phyloP scores from a whole-genome alignment of 129 eudicot genomes.

The Escallonia rubra region DNA sequence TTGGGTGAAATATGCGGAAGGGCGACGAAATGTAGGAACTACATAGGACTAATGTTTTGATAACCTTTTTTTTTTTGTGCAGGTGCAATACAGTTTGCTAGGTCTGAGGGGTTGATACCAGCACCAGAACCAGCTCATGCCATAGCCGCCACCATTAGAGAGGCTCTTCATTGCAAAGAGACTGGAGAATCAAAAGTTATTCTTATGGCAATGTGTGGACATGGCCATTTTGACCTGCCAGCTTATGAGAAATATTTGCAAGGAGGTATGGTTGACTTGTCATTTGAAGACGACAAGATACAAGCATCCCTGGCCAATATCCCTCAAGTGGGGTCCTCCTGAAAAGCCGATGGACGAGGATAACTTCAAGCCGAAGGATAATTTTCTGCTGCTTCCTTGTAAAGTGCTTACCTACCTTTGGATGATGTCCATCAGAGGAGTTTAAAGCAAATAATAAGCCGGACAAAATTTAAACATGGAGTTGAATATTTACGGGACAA shows the following conservation, averaged over 20 bases:
- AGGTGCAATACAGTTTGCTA: slow-evolving; percentile 91
- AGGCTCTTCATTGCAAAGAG: slow-evolving; percentile 89
- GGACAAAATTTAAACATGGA: no score
- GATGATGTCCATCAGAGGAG: no score
- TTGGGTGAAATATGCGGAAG: background rate
- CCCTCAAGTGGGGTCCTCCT: slow-evolving; percentile 30
- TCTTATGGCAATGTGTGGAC: slow-evolving; percentile 94
- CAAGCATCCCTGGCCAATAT: slow-evolving; percentile 64
- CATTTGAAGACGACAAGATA: slow-evolving; percentile 64
- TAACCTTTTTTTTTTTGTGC: slow-evolving; percentile 3
- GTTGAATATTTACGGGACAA: no score
- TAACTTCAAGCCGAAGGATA: no score
- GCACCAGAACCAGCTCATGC: slow-evolving; percentile 99
- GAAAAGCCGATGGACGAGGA: background rate
- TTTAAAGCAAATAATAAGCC: no score
- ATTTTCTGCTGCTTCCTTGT: no score
- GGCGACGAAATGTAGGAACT: background rate
- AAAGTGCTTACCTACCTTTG: no score
- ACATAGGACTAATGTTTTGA: background rate
- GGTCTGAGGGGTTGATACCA: slow-evolving; percentile 88
- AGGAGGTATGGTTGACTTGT: slow-evolving; percentile 70
- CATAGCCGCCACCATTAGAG: slow-evolving; percentile 91
- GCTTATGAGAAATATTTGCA: slow-evolving; percentile 79
- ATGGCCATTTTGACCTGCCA: slow-evolving; percentile 82
- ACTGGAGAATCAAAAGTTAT: slow-evolving; percentile 88